Base-by-base conservation (phyloP, 805 yeast species). In the Kodamaea lidongshanica region DNA sequence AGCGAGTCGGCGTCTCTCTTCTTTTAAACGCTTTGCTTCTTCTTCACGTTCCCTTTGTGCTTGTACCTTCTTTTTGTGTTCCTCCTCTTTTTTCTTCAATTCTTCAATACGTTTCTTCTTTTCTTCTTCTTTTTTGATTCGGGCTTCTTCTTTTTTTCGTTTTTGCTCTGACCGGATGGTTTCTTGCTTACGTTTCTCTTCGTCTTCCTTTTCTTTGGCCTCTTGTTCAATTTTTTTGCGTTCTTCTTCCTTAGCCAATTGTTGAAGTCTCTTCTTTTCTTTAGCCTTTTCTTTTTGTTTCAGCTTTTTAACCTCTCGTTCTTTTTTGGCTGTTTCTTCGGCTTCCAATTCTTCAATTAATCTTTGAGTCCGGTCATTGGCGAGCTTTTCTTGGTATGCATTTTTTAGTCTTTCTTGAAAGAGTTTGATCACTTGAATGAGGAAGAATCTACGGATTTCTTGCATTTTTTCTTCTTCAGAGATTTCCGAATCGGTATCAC, bases 371-470 rank as follows among this genome's bases (percentile, higher is more conserved):
- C 79, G 67, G 44, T 82, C 92, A 37, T 80, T 85, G 8, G 95
- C 88, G 27, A 81, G 73, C 40, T 76, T 80, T 44, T 80, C 88
- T 38, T 82, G 81, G 48, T 79, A 87, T 0, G 94, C 84, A 17
- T 70, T 74, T 46, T 82, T 65, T 18, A 88, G 71, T 25, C 86
- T 70, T 41, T 74, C 77, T 46, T 82, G 84, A 43, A 88, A 70
- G 49, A 85, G 65, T 31, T 84, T 75, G 4, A 92, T 79, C 1
- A 88, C 83, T 33, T 86, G 81, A 31, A 83, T 67, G 45, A 84
- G 86, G 38, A 88, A 70, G 66, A 85, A 70, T 15, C 81, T 75
- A 21, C 88, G 79, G 8, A 89, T 79, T 55, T 87, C 94, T 45
- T 75, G 79, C 46, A 83, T 58, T 29, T 87, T 51, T 67, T 61